Evolutionary conservation across 345 rosid species (phyloP), one percentile per base, ranked within the genome.

Genomic region (Salix udensis): DNA sequence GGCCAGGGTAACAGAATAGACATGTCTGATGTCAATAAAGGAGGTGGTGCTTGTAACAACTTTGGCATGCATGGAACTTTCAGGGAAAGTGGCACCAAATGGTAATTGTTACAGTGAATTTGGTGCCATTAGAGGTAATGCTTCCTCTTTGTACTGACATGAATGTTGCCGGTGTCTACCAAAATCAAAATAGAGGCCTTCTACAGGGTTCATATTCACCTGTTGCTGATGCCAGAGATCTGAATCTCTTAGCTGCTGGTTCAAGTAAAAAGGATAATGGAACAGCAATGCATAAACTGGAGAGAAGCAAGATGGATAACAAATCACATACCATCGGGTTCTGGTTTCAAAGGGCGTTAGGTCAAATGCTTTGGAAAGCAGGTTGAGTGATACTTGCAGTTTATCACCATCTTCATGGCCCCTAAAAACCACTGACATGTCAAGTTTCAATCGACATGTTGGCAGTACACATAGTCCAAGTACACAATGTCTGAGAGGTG

Each of bases 361-460:
- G 61, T 48, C 73, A 10, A 76, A 78, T 48, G 30, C 68, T 36
- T 62, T 23, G 6, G 75, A 74, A 44, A 52, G 50, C 64, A 72
- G 62, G 64, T 37, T 48, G 70, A 60, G 61, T 61, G 71, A 71
- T n/a, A 61, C 48, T 26, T 10, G 7, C 60, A 66, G 46, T 18
- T 24, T 50, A 26, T 53, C 77, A 48, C 44, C 66, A 60, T 37
- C 78, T 67, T 66, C 71, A 6, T 30, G 73, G 70, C 74, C 76
- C 14, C 64, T 30, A 31, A 67, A 53, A 26, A 39, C 67, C 21
- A 37, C 16, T 7, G 71, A 81, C 58, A 28, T 65, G 23, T 61
- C 77, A 52, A 69, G 72, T 71, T 67, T 42, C 66, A 34, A 44
- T 75, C 81, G 36, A 68, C 68, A 60, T 1, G 42, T 40, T n/a